Evolutionary conservation across 768 basidiomycete species (phyloP).

Genomic region (Sporobolomyces pararoseus): DNA sequence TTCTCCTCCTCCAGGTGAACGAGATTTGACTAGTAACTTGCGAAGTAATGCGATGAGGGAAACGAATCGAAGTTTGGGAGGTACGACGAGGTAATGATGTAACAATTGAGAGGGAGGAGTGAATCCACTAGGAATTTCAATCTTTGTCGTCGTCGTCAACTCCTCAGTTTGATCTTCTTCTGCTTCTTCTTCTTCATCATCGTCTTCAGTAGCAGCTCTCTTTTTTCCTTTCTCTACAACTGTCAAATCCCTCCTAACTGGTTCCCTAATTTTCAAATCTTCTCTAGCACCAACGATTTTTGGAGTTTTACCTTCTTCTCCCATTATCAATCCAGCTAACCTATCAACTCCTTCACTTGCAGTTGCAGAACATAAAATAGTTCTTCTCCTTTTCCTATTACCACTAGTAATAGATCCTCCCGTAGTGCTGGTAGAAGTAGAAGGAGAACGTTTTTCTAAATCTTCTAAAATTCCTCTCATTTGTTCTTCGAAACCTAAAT

Average conservation of each 20-base stretch:
- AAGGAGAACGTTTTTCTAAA: slow-evolving; percentile 56
- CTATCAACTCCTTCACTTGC: slow-evolving; percentile 92
- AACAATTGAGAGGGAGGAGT: slow-evolving; percentile 89
- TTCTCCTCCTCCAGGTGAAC: background rate
- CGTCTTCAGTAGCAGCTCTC: slow-evolving; percentile 30
- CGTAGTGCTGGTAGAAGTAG: too few species aligned
- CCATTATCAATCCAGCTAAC: slow-evolving; percentile 60
- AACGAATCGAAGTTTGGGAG: slow-evolving; percentile 90
- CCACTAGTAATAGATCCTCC: slow-evolving; percentile 30
- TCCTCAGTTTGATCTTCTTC: slow-evolving; percentile 16
- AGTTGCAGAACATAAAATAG: slow-evolving; percentile 93
- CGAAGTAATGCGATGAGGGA: slow-evolving; percentile 81
- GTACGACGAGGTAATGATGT: slow-evolving; percentile 84
- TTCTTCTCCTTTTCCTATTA: slow-evolving; percentile 58
- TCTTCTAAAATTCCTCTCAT: slow-evolving; percentile 83
- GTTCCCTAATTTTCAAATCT: slow-evolving; percentile 19
- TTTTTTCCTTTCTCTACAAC: slow-evolving; percentile 39
- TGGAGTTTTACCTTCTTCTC: slow-evolving; percentile 1
- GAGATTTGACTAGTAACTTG: slow-evolving; percentile 55
- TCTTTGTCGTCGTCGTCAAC: background rate
- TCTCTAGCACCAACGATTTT: slow-evolving; percentile 22
- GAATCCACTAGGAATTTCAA: slow-evolving; percentile 52
- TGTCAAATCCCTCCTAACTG: slow-evolving; percentile 25
- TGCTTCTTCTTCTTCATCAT: slow-evolving; percentile 31
- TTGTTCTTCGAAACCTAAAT: slow-evolving; percentile 94